phyloP scores from a whole-genome alignment of 345 rosid species.

The Excoecaria cochinchinensis region DNA sequence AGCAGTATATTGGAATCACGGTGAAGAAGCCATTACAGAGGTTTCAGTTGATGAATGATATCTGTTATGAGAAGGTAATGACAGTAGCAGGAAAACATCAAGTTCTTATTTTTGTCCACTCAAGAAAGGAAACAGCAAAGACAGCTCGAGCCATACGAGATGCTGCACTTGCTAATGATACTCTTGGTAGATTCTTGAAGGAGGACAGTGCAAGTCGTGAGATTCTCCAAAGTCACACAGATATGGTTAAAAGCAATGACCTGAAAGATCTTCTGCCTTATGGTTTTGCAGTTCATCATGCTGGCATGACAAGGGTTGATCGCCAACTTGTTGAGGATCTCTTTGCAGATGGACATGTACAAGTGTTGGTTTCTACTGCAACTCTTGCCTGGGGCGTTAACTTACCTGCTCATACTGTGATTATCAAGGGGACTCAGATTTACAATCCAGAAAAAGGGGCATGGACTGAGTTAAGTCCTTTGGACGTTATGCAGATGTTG shows the following conservation, averaged over 20 bases:
- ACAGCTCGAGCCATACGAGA: slow-evolving; percentile 82
- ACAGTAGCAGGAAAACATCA: slow-evolving; percentile 93
- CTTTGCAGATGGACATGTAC: slow-evolving; percentile 69
- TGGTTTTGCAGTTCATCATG: slow-evolving; percentile 96
- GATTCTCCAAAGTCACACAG: slow-evolving; percentile 68
- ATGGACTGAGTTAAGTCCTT: slow-evolving; percentile 91
- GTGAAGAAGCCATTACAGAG: slow-evolving; percentile 92
- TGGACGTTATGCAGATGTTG: slow-evolving; percentile 99
- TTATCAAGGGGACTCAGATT: slow-evolving; percentile 91
- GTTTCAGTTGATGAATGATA: slow-evolving; percentile 95
- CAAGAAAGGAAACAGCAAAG: slow-evolving; percentile 91
- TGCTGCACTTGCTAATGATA: slow-evolving; percentile 85
- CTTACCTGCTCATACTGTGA: slow-evolving; percentile 89
- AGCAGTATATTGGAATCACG: slow-evolving; percentile 89
- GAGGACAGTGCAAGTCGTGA: slow-evolving; percentile 87
- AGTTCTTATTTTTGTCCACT: slow-evolving; percentile 95
- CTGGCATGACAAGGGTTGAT: slow-evolving; percentile 87
- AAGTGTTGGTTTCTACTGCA: slow-evolving; percentile 91
- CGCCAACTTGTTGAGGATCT: slow-evolving; percentile 84
- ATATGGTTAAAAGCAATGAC: slow-evolving; percentile 69
- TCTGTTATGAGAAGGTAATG: slow-evolving; percentile 89
- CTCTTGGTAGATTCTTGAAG: slow-evolving; percentile 72
- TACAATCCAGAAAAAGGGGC: slow-evolving; percentile 98
- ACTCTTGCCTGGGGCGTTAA: slow-evolving; percentile 99
- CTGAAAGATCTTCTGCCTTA: slow-evolving; percentile 81